Conservation (phyloP, 2,329 filamentous ascomycete genomes). For the Penicillium sp. region DNA sequence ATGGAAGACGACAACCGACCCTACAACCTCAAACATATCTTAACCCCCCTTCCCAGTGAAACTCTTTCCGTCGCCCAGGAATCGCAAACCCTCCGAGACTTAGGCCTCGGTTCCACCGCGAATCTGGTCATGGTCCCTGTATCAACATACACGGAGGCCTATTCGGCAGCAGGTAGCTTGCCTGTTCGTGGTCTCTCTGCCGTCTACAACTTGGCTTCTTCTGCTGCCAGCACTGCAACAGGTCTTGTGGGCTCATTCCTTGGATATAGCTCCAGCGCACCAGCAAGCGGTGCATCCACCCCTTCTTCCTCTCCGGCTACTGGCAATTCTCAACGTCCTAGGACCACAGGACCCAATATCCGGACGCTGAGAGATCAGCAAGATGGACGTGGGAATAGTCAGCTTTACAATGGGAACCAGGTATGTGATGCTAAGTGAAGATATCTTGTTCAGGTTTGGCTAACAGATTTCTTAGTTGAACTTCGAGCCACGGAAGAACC, state of each 20-base stretch:
- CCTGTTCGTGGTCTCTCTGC: constrained; percentile 43
- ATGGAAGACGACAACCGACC: constrained; percentile 59
- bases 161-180: constrained; percentile 43
- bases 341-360: constrained; percentile 39
- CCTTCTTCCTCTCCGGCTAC: constrained; percentile 6
- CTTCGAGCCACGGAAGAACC: constrained; percentile 64
- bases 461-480: constrained; percentile 53
- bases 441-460: not conserved
- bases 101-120: constrained; percentile 74
- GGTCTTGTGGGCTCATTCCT: constrained; percentile 46
- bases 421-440: constrained; percentile 49
- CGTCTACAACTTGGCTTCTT: constrained; percentile 44
- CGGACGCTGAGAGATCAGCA: constrained; percentile 56
- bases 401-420: constrained; percentile 90
- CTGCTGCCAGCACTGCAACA: constrained; percentile 42
- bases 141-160: constrained; percentile 59
- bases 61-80: constrained; percentile 75
- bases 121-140: constrained; percentile 80
- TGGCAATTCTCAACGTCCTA: constrained; percentile 14
- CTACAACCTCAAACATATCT: constrained; percentile 80
- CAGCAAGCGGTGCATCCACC: constrained; percentile 14
- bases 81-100: constrained; percentile 61
- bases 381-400: constrained; percentile 57
- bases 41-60: constrained; percentile 73
- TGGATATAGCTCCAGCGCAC: constrained; percentile 36